A percentile compares a stretch with the other conserved stretches of the same genome.
phyloP scores from a whole-genome alignment of 1,284 basidiomycete genomes.

The Boletus chippewaensis region DNA sequence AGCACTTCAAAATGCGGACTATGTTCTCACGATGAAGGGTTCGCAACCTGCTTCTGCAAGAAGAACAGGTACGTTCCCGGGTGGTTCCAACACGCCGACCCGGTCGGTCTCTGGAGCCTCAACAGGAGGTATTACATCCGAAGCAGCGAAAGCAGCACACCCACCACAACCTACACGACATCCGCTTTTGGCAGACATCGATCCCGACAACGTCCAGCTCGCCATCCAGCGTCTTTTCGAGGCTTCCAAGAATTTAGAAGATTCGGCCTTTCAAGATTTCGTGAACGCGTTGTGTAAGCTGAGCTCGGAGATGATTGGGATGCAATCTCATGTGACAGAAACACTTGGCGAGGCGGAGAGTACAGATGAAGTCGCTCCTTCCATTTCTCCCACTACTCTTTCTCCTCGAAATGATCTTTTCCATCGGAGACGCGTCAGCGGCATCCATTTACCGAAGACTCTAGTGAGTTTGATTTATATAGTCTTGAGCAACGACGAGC shows the following conservation, averaged over 20 bases:
- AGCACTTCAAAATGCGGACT: slow-evolving; percentile 87
- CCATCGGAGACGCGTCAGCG: slow-evolving; percentile 73
- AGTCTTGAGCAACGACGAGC: not conserved
- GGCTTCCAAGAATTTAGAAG: slow-evolving; percentile 75
- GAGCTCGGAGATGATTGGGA: slow-evolving; percentile 84
- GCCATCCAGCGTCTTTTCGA: slow-evolving; percentile 82
- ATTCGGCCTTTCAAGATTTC: slow-evolving; percentile 77
- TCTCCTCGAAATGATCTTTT: slow-evolving; percentile 40
- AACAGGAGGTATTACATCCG: slow-evolving; percentile 13
- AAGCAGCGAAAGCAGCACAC: slow-evolving; percentile 19
- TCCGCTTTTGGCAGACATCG: slow-evolving; percentile 66
- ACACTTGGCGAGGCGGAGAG: slow-evolving; percentile 34
- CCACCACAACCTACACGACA: slow-evolving; percentile 36
- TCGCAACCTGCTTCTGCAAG: slow-evolving; percentile 26
- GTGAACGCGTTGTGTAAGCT: slow-evolving; percentile 77
- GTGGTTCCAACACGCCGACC: slow-evolving; percentile 27
- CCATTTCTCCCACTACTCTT: slow-evolving; percentile 31
- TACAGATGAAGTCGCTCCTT: slow-evolving; percentile 36
- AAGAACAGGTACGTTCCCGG: slow-evolving; percentile 35
- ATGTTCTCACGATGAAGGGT: slow-evolving; percentile 67
- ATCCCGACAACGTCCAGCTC: slow-evolving; percentile 63
- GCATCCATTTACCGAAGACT: slow-evolving; percentile 73
- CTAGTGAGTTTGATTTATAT: slow-evolving; percentile 44
- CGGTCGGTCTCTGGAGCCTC: slow-evolving; percentile 35
- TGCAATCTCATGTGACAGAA: slow-evolving; percentile 51